Base-by-base conservation (phyloP, 805 yeast species). In the Cyberlindnera bimundalis region DNA sequence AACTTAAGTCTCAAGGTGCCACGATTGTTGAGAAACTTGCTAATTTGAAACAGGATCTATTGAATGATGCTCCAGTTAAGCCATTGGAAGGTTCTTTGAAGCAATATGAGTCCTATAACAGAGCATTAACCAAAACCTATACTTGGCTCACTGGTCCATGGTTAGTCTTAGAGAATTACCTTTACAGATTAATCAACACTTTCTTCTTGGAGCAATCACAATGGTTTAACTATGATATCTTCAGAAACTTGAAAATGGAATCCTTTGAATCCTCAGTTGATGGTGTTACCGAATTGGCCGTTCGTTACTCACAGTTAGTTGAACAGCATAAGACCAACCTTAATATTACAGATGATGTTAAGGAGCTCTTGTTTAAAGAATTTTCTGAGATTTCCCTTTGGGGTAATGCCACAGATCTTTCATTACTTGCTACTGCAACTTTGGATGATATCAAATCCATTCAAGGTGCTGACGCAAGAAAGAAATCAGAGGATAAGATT, bases 361-460 rank as follows among this genome's bases (percentile, higher is more conserved):
- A 81, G 47, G 61, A 70, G 45, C 52, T 82, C 11, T 66, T 88
- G 33, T 90, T 89, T 68, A 76, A 71, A 46, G 99, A 93, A 60
- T 84, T 90, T 47, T 65, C 85, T 31, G 96, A 89, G 58, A 77
- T 91, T 40, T 86, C 96, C 0, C 65, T 93, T 39, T 93, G 99
- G 99, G 99, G 99, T 20, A 93, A 93, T 62, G 97, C 98, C 15
- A 87, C 97, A 4, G 99, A 93, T 62, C 73, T 93, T 56, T 88
- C 97, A 0, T 67, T 95, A 39, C 70, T 93, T 47, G 90, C 95
- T 4, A 89, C 86, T 44, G 88, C 91, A n/a, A 79, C 89, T 7
- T 60, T 88, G 21, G 96, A 90, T 34, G 96, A 93, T 50, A 84
- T 93, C 55, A 84, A 87, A 62, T 79, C 91, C 6, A 78, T 88